phyloP scores from a whole-genome alignment of 345 rosid genomes.

The Rubroshorea leprosula region DNA sequence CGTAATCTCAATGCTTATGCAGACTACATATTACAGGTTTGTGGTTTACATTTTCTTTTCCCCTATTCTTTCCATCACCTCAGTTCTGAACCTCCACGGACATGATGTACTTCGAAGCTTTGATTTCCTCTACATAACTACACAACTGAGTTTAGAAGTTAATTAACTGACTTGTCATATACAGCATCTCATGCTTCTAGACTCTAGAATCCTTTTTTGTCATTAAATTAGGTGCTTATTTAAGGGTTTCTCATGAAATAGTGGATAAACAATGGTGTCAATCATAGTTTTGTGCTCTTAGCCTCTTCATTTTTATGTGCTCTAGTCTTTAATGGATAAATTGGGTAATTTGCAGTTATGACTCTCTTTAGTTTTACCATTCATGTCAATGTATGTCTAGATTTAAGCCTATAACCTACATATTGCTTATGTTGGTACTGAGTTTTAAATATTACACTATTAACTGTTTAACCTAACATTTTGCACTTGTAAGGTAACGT shows the following conservation, averaged over 20 bases:
- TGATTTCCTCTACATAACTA: not conserved
- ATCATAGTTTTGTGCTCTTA: not conserved
- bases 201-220: too few relatives aligned
- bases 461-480: too few relatives aligned
- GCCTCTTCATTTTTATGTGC: too few relatives aligned
- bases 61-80: not conserved
- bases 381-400: not conserved
- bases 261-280: not conserved
- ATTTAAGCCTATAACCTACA: not conserved
- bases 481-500: too few relatives aligned
- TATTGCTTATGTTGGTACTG: too few relatives aligned
- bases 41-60: not conserved
- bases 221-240: not conserved
- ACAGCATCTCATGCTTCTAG: not conserved
- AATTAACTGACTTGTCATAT: not conserved
- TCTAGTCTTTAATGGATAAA: not conserved
- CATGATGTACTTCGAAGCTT: not conserved
- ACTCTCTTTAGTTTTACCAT: not conserved
- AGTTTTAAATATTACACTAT: too few relatives aligned
- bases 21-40: slow-evolving; percentile 53
- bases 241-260: not conserved
- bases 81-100: not conserved
- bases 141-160: slow-evolving; percentile 2
- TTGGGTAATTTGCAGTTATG: not conserved
- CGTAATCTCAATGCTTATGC: slow-evolving; percentile 45